Evolutionary conservation across 495 filamentous ascomycete species (phyloP).

Genomic region (Daldinia grandis): DNA sequence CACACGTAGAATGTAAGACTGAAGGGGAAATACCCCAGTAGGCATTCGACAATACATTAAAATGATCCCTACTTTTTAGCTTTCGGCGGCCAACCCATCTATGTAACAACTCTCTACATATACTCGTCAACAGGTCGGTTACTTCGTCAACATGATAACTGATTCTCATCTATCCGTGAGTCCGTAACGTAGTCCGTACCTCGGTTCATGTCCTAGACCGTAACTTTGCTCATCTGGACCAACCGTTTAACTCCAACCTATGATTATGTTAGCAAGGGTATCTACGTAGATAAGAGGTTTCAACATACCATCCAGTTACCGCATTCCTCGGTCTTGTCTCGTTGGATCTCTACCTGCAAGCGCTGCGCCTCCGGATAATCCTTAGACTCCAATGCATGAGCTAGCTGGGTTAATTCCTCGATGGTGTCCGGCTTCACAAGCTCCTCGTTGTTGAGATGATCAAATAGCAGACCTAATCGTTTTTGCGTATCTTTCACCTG

Average conservation of each 20-base stretch:
- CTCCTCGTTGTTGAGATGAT: slow-evolving; percentile 95
- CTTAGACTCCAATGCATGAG: slow-evolving; percentile 70
- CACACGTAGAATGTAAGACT: neutral
- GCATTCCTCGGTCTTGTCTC: slow-evolving; percentile 83
- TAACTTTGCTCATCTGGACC: slow-evolving; percentile 88
- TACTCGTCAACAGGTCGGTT: slow-evolving; percentile 24
- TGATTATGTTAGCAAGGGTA: slow-evolving; percentile 32
- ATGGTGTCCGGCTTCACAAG: slow-evolving; percentile 85
- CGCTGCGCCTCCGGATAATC: slow-evolving; percentile 78
- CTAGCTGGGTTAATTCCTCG: slow-evolving; percentile 66
- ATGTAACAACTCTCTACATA: slow-evolving; percentile 36
- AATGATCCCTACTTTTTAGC: slow-evolving; percentile 13
- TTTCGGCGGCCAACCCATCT: slow-evolving; percentile 32
- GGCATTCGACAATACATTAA: slow-evolving; percentile 5
- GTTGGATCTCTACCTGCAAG: slow-evolving; percentile 84
- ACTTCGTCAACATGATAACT: slow-evolving; percentile 17
- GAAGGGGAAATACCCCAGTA: neutral
- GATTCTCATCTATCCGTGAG: neutral
- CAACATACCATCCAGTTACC: slow-evolving; percentile 93
- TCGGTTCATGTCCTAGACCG: slow-evolving; percentile 44
- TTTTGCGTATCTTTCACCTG: slow-evolving; percentile 95
- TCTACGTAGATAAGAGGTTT: slow-evolving; percentile 10
- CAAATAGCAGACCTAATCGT: slow-evolving; percentile 87
- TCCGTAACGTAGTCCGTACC: slow-evolving; percentile 44
- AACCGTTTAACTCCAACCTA: slow-evolving; percentile 92